Base-by-base conservation (phyloP, 2,329 filamentous ascomycete genomes). In the Colletotrichum orbiculare region DNA sequence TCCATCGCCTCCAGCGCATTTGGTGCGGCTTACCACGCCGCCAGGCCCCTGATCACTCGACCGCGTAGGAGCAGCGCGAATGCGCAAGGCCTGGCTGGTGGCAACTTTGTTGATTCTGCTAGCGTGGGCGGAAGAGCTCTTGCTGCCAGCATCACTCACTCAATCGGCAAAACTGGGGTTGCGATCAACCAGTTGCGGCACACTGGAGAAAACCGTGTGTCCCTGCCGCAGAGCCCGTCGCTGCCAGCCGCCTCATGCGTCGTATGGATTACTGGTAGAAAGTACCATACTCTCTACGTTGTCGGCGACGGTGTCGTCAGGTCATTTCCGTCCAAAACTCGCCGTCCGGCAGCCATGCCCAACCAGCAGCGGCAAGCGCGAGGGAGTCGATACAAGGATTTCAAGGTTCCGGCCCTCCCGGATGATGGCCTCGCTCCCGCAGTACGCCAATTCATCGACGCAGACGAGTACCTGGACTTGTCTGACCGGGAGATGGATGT, bases 201-300 rank as follows among this genome's bases (percentile, higher is more conserved):
- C 70, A 91, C 87, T 0, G 89, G 89, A 10, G 91, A 93, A 73
- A 93, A 92, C 75, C 87, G 92, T 67, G 85, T 94, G 46, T 86
- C 90, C 49, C 80, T 93, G 37, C 91, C 91, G 10, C 78, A 80
- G 10, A 84, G 85, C 50, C 75, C 82, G n/a, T 75, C 76, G 34
- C 79, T 82, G 12, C 86, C 88, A 2, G 83, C 83, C 2, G 81
- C 84, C 8, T 82, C 84, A 4, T 92, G 89, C 71, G 85, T 91
- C 3, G 80, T 83, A 1, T 91, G 91, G 87, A 80, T 91, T 49
- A 85, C 84, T 34, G 85, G 87, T 39, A 87, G 84, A 70, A 87
- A 84, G 64, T 84, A 85, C 39, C 87, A 89, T 61, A 83, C 83
- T 5, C 81, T 95, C 17, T 89, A 87, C 58, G 85, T 91, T 12